These are phyloP conservation scores for Zymoseptoria crescenta DNA, from an alignment of 2,329 filamentous ascomycete genomes.

Conservation along the genomic window DNA sequence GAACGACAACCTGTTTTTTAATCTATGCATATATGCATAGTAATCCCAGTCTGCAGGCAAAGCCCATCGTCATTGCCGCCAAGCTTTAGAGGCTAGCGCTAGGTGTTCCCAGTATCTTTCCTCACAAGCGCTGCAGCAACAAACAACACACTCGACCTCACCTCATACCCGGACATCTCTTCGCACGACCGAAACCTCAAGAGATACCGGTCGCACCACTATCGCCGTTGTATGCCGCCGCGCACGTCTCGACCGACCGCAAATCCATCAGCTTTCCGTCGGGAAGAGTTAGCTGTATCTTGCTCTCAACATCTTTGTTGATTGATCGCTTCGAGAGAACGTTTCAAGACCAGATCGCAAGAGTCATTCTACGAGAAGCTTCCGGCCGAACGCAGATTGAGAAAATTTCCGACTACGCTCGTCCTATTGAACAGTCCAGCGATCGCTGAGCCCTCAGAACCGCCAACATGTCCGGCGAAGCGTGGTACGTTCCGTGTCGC, in stretches of 20 bases:
- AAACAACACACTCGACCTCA: not conserved
- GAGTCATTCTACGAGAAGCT: not conserved
- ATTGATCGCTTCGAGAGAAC: not conserved
- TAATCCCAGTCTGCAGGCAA: not conserved
- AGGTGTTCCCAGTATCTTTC: not conserved
- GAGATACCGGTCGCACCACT: not conserved
- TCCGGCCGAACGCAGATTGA: not conserved
- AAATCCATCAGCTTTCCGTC: not conserved
- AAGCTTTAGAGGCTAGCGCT: not conserved
- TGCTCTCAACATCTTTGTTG: not conserved
- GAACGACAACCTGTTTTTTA: not conserved
- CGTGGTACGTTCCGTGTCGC: constrained; percentile 24
- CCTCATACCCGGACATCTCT: not conserved
- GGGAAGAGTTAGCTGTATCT: not conserved
- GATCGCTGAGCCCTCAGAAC: not conserved
- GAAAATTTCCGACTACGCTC: not conserved
- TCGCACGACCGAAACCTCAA: not conserved
- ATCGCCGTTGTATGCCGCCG: not conserved
- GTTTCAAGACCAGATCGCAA: not conserved
- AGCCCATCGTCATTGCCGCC: not conserved
- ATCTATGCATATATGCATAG: not conserved
- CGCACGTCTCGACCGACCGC: not conserved
- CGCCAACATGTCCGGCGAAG: constrained; percentile 33
- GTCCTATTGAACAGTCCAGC: not conserved
- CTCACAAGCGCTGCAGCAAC: not conserved